phyloP scores from a whole-genome alignment of 495 filamentous ascomycete species.

The Neurospora sp. region DNA sequence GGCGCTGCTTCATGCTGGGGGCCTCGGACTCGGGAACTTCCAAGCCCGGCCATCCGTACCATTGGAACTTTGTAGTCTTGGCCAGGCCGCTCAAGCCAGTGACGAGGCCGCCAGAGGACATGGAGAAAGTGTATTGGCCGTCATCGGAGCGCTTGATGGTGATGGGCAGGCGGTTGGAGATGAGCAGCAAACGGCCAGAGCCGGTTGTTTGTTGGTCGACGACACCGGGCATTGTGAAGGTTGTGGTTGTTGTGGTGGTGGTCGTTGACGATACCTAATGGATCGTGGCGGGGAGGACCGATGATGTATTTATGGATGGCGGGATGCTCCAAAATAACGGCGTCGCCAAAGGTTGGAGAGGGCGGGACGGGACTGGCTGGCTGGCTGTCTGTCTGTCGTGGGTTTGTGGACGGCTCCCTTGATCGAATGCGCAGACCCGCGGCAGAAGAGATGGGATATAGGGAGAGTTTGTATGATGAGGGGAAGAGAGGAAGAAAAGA shows the following conservation, averaged over 20 bases:
- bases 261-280: not conserved
- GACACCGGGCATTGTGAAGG: slow-evolving; percentile 20
- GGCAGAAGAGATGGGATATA: not conserved
- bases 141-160: slow-evolving; percentile 88
- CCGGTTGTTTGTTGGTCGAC: slow-evolving; percentile 10
- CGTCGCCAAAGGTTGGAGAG: not conserved
- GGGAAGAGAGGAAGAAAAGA: not conserved
- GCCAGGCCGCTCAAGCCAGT: slow-evolving; percentile 82
- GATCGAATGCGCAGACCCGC: not conserved
- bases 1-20: slow-evolving; percentile 51
- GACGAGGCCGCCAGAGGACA: slow-evolving; percentile 92
- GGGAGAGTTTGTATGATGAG: not conserved
- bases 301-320: not conserved
- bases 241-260: not conserved
- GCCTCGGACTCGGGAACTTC: slow-evolving; percentile 68
- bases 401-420: not conserved
- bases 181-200: slow-evolving; percentile 56
- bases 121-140: slow-evolving; percentile 70
- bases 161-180: slow-evolving; percentile 90
- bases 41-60: slow-evolving; percentile 96
- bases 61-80: slow-evolving; percentile 86
- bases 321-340: not conserved
- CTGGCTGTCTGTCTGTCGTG: not conserved
- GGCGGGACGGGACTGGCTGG: not conserved
- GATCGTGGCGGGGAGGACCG: not conserved